Conservation (phyloP, 1,139 yeast genomes). For the Hanseniaspora uvarum region DNA sequence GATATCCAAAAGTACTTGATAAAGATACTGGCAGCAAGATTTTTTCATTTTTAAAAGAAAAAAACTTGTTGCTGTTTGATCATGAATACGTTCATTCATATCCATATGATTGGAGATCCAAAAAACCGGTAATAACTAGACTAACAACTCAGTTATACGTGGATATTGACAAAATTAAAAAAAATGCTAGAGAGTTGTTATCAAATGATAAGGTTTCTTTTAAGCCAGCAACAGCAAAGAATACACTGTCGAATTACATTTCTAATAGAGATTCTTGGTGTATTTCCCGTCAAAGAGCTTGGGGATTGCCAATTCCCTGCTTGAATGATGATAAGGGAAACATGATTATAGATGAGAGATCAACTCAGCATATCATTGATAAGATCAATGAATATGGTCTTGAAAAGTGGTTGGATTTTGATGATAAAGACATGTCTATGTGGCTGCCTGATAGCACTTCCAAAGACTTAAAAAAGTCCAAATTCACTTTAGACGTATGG, state of each 20-base stretch:
- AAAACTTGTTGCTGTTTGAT: slow-evolving; percentile 41
- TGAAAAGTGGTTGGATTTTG: slow-evolving; percentile 45
- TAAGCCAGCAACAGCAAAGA: slow-evolving; percentile 61
- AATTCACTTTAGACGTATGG: slow-evolving; percentile 98
- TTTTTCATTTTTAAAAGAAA: slow-evolving; percentile 37
- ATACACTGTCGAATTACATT: slow-evolving; percentile 62
- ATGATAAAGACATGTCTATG: slow-evolving; percentile 37
- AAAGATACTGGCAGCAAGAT: slow-evolving; percentile 44
- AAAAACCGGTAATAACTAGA: slow-evolving; percentile 85
- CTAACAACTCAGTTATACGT: slow-evolving; percentile 98
- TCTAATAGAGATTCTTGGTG: slow-evolving; percentile 89
- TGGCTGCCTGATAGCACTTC: slow-evolving; percentile 61
- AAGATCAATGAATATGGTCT: slow-evolving; percentile 40
- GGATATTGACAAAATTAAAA: slow-evolving; percentile 65
- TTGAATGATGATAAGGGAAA: slow-evolving; percentile 46
- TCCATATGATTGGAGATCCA: slow-evolving; percentile 96
- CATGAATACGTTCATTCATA: slow-evolving; percentile 66
- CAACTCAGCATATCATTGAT: slow-evolving; percentile 30
- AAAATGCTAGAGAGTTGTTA: slow-evolving; percentile 41
- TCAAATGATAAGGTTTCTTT: slow-evolving; percentile 45
- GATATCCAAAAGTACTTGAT: slow-evolving; percentile 47
- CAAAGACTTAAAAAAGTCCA: slow-evolving; percentile 42
- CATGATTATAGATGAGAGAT: slow-evolving; percentile 29
- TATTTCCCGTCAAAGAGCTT: slow-evolving; percentile 87
- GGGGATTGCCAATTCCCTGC: slow-evolving; percentile 98